Conservation (phyloP, 495 filamentous ascomycete species). For the Podospora appendiculata region DNA sequence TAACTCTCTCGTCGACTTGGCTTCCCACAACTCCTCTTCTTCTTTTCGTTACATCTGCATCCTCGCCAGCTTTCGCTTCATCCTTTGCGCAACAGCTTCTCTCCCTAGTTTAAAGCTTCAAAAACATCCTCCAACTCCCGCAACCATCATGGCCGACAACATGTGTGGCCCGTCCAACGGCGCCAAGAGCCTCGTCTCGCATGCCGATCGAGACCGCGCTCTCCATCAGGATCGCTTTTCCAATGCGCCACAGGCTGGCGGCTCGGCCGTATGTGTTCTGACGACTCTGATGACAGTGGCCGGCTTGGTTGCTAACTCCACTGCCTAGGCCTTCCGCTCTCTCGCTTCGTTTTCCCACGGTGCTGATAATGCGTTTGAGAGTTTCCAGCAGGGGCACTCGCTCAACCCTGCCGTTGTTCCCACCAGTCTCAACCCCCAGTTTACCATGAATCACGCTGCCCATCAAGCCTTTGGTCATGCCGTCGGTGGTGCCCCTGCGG, state of each 20-base stretch:
- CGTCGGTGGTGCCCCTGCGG: not conserved
- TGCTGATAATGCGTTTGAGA: constrained; percentile 13
- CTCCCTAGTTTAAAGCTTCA: no score
- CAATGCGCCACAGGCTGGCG: constrained; percentile 10
- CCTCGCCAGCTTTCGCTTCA: no score
- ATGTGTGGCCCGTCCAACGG: constrained; percentile 88
- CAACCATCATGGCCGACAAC: constrained; percentile 59
- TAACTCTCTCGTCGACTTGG: no score
- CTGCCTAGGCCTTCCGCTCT: constrained; percentile 24
- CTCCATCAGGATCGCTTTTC: constrained; percentile 71
- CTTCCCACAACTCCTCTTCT: no score
- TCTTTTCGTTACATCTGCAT: no score
- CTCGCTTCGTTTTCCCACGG: constrained; percentile 3
- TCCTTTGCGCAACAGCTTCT: no score
- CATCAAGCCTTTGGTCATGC: not conserved
- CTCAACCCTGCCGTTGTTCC: constrained; percentile 2
- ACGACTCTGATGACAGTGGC: not conserved
- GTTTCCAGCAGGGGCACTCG: constrained; percentile 12
- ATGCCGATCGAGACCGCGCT: constrained; percentile 66
- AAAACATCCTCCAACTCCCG: no score
- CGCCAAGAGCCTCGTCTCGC: constrained; percentile 76
- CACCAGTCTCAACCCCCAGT: not conserved
- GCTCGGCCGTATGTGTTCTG: constrained; percentile 9
- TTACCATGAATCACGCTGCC: constrained; percentile 4
- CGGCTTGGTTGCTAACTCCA: not conserved